These are phyloP conservation scores for Aspergillus versicolor DNA, from an alignment of 2,329 filamentous ascomycete genomes.

Conservation along the genomic window DNA sequence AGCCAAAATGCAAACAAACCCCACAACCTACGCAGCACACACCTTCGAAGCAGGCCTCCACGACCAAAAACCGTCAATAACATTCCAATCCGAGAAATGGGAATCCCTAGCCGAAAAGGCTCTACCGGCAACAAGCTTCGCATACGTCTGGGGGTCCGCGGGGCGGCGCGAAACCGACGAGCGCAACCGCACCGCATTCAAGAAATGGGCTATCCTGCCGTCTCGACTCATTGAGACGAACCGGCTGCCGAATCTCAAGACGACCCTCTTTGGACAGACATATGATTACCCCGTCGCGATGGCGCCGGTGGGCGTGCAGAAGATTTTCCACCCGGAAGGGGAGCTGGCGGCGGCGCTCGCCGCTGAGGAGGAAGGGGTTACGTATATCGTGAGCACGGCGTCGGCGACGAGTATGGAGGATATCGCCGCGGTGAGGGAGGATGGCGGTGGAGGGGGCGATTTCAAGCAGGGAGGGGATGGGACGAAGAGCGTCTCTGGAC, in stretches of 20 bases:
- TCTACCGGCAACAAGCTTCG: constrained; percentile 53
- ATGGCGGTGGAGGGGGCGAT: constrained; percentile 11
- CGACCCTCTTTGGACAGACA: constrained; percentile 48
- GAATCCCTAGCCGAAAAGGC: constrained; percentile 52
- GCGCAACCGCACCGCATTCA: constrained; percentile 32
- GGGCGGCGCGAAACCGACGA: constrained; percentile 33
- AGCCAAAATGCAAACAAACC: not conserved
- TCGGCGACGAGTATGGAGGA: constrained; percentile 64
- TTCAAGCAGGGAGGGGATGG: not conserved
- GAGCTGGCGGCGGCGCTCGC: constrained; percentile 63
- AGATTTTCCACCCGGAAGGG: constrained; percentile 63
- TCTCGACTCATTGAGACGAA: constrained; percentile 33
- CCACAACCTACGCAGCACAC: constrained; percentile 33
- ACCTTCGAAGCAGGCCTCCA: constrained; percentile 50
- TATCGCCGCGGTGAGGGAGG: constrained; percentile 57
- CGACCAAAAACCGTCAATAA: constrained; percentile 50
- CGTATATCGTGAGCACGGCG: constrained; percentile 67
- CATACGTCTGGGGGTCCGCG: constrained; percentile 61
- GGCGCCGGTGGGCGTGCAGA: constrained; percentile 69
- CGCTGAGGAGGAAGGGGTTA: constrained; percentile 58
- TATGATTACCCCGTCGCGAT: constrained; percentile 57
- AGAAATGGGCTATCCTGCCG: constrained; percentile 28
- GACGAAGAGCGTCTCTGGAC: constrained; percentile 30
- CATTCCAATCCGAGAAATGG: constrained; percentile 57
- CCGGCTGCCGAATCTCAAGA: constrained; percentile 42